Evolutionary conservation across 768 basidiomycete genomes (phyloP), one percentile per base, ranked within the genome.

Genomic region (Daedaleopsis nitida): DNA sequence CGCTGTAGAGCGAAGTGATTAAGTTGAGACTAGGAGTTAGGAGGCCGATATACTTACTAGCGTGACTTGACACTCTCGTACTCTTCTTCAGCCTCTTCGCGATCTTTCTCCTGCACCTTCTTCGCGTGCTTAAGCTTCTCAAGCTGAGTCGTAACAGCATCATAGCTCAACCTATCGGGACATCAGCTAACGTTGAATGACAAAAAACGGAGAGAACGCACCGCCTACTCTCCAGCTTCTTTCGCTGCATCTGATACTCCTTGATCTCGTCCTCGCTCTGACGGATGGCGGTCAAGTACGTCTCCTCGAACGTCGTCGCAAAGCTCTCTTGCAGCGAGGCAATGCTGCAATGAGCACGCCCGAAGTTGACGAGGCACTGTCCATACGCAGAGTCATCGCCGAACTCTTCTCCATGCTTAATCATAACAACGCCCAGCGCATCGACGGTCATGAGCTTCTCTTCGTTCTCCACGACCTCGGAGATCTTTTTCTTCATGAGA

Each of bases 141-240:
- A 4, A 83, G 74, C 66, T 92, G 92, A 38, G 81, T 79, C 5
- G 82, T 74, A 3, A 92, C 89, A 1, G 93, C 85, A 64, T 96
- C 95, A 39, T 86, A 87, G 58, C 87, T 86, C 59, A 91, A 73
- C 69, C 94, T 59, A 35, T 9, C 24, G 17, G 27, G 27, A 3
- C 27, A 32, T 32, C 27, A 32, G 27, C 7, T 3, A 3, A 32
- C 7, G 27, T 32, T 32, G 7, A 3, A 3, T 32, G 43, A 23
- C 27, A 47, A 10, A 50, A 23, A 42, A 64, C 32, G 14, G 16
- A 14, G 37, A 16, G 1, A 13, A 52, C 79, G 53, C 61, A 91
- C 93, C 92, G 81, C 69, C 92, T 79, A 54, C 89, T 93, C 58
- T 96, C 94, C 16, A 96, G 75, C 71, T 94, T 96, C 83, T 94